These are phyloP conservation scores for Leishmania aethiopica DNA, from an alignment of 208 protist species.

Conservation along the genomic window DNA sequence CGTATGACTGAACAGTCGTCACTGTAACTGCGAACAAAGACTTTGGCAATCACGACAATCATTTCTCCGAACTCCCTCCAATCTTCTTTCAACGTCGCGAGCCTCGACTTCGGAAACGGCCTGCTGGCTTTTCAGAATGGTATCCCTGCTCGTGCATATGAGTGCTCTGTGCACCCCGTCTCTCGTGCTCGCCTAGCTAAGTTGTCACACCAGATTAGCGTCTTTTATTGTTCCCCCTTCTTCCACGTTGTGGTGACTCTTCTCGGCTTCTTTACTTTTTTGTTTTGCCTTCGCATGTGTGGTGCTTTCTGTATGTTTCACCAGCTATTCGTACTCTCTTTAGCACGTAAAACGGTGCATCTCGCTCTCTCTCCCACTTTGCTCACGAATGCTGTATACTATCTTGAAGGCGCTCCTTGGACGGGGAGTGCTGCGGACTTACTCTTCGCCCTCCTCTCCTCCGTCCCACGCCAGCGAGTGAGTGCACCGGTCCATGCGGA, in stretches of 20 bases:
- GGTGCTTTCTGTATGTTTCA: not conserved
- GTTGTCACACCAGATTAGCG: not conserved
- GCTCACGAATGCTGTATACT: not conserved
- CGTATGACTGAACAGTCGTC: not conserved
- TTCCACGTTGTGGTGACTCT: too few relatives aligned
- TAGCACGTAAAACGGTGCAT: not conserved
- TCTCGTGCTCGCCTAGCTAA: not conserved
- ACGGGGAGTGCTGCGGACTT: not conserved
- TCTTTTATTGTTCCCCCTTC: too few relatives aligned
- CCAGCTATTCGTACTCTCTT: not conserved
- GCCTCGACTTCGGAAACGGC: not conserved
- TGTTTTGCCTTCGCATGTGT: not conserved
- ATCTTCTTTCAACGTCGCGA: not conserved
- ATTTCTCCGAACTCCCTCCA: not conserved
- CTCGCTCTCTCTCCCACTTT: not conserved
- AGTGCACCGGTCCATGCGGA: not conserved
- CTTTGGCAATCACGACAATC: not conserved
- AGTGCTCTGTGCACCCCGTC: not conserved
- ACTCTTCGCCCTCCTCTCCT: not conserved
- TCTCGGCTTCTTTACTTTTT: not conserved
- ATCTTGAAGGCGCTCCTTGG: not conserved
- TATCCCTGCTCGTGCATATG: not conserved
- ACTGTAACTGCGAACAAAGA: not conserved
- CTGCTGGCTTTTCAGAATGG: not conserved
- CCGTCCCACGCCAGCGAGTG: not conserved